Percentiles rank a stretch among this genome's conserved stretches.
phyloP scores from a whole-genome alignment of 2,329 filamentous ascomycete species.

The Coniochaeta sp. region DNA sequence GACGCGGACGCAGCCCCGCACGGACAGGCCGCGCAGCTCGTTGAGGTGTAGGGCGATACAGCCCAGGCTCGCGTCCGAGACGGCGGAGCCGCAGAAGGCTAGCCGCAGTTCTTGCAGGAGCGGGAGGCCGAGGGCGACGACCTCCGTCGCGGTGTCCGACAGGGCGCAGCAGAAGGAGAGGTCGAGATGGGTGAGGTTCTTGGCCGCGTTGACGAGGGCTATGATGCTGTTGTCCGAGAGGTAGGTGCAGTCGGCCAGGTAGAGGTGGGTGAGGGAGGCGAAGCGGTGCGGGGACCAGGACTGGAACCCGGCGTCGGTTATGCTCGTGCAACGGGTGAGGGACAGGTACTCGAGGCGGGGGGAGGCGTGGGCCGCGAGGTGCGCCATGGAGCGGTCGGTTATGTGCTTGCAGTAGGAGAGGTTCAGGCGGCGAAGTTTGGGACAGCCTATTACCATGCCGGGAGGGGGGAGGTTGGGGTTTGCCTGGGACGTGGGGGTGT shows the following conservation, averaged over 20 bases:
- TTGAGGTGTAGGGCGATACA: conserved; percentile 85
- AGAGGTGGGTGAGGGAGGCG: conserved; percentile 66
- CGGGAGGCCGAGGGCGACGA: conserved; percentile 86
- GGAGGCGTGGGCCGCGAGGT: conserved; percentile 86
- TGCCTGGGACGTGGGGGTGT: too few species aligned
- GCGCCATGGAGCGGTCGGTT: conserved; percentile 94
- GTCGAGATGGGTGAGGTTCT: conserved; percentile 78
- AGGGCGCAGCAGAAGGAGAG: conserved; percentile 95
- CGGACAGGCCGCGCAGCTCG: conserved; percentile 77
- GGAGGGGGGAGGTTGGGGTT: conserved; percentile 26
- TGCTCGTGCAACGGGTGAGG: conserved; percentile 89
- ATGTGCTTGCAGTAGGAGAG: conserved; percentile 98
- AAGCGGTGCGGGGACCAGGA: conserved; percentile 90
- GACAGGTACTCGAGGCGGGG: conserved; percentile 74
- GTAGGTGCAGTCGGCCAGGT: conserved; percentile 94
- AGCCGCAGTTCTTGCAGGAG: conserved; percentile 75
- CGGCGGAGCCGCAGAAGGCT: conserved; percentile 91
- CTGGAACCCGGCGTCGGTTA: conserved; percentile 91
- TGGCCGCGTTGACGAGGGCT: conserved; percentile 85
- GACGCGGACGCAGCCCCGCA: conserved; percentile 88
- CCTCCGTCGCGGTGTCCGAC: conserved; percentile 92
- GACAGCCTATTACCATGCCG: conserved; percentile 87
- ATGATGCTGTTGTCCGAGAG: conserved; percentile 91
- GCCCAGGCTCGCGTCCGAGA: conserved; percentile 82
- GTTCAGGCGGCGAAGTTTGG: conserved; percentile 73